A percentile compares a stretch with the other conserved stretches of the same genome.
Conservation (phyloP, 441 rosid species). For the Gossypium aridum region DNA sequence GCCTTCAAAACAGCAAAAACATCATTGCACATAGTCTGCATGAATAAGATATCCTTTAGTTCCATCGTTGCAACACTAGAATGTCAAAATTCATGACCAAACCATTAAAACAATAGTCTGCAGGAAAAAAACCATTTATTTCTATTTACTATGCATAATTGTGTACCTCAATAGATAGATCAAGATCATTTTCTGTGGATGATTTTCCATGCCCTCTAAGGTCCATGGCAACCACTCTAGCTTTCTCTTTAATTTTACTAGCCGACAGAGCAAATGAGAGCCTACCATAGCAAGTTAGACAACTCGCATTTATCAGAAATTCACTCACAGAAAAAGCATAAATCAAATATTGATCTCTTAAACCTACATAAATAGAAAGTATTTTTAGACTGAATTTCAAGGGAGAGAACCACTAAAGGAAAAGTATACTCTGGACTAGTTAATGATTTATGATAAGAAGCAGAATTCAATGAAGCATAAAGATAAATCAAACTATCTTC, state of each 20-base stretch:
- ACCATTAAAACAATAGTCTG: background rate
- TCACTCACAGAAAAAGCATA: background rate
- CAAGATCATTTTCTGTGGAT: conserved; percentile 69
- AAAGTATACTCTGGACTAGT: background rate
- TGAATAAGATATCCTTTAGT: background rate
- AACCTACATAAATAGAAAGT: background rate
- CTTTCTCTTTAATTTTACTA: conserved; percentile 79
- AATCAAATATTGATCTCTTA: background rate
- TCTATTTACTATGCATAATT: background rate
- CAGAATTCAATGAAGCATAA: background rate
- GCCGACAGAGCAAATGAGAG: conserved; percentile 86
- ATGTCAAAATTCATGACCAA: background rate
- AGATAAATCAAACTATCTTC: background rate
- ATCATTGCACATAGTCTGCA: conserved; percentile 91
- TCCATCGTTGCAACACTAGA: background rate
- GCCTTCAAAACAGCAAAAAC: conserved; percentile 71
- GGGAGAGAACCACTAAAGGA: background rate
- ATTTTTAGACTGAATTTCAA: background rate
- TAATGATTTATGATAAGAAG: background rate
- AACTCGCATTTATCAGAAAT: background rate
- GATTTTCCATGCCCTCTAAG: conserved; percentile 95
- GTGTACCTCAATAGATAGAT: conserved; percentile 61
- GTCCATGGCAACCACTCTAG: conserved; percentile 83
- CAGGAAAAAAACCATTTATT: background rate
- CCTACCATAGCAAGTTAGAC: conserved; percentile 31